phyloP scores from a whole-genome alignment of 2,329 filamentous ascomycete species.

The Rosellinia necatrix region DNA sequence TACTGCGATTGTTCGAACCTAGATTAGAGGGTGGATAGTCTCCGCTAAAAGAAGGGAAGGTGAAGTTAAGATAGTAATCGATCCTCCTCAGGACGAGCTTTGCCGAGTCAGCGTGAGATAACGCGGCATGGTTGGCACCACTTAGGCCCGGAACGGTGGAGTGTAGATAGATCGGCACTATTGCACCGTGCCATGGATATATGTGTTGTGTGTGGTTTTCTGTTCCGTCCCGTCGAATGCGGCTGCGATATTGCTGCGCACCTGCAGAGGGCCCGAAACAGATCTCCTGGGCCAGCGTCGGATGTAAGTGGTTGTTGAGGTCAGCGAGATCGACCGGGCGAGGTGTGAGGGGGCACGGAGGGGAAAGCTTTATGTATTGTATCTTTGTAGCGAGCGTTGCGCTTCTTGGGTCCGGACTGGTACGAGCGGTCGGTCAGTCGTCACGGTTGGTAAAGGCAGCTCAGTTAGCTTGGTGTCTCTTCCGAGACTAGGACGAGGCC shows the following conservation, averaged over 20 bases:
- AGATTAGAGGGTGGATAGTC: slow-evolving; percentile 20
- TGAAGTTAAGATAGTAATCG: slow-evolving; percentile 12
- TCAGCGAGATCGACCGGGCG: slow-evolving; percentile 25
- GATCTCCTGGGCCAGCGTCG: slow-evolving; percentile 32
- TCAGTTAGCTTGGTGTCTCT: too few species aligned
- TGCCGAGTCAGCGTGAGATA: slow-evolving; percentile 30
- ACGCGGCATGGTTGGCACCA: slow-evolving; percentile 37
- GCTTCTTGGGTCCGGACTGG: too few species aligned
- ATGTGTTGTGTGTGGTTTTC: slow-evolving; percentile 32
- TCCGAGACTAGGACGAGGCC: too few species aligned
- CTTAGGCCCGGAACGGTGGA: slow-evolving; percentile 24
- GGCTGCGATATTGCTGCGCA: slow-evolving; percentile 36
- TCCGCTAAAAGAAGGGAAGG: slow-evolving; percentile 12
- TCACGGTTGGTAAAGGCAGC: too few species aligned
- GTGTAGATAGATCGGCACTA: slow-evolving; percentile 35
- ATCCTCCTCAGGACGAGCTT: slow-evolving; percentile 13
- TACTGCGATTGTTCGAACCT: slow-evolving; percentile 1
- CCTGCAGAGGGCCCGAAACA: slow-evolving; percentile 36
- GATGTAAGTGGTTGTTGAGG: slow-evolving; percentile 20
- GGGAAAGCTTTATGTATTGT: slow-evolving; percentile 18
- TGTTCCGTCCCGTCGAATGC: slow-evolving; percentile 25
- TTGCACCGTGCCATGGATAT: slow-evolving; percentile 27
- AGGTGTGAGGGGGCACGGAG: slow-evolving; percentile 20
- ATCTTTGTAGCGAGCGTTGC: too few species aligned
- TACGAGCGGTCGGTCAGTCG: too few species aligned